Conservation (phyloP, 2,329 filamentous ascomycete species). For the Calonectria honghensis region DNA sequence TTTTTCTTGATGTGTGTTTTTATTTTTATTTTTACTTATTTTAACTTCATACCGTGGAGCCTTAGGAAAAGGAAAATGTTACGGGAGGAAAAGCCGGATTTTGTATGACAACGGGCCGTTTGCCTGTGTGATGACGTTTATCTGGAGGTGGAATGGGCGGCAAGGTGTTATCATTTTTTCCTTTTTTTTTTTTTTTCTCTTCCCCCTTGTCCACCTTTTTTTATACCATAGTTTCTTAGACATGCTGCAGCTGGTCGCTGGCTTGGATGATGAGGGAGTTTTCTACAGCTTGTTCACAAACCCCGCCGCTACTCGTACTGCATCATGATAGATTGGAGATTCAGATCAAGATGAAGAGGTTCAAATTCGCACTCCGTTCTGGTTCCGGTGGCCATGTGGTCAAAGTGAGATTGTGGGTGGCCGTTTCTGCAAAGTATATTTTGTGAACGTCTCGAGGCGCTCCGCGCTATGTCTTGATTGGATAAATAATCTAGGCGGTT, state of each 20-base stretch:
- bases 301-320: conserved; percentile 40
- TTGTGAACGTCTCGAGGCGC: background rate
- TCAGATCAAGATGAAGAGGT: conserved; percentile 37
- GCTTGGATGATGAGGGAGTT: conserved; percentile 32
- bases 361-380: background rate
- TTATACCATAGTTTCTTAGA: conserved; percentile 28
- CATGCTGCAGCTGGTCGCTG: conserved; percentile 20
- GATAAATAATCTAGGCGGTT: background rate
- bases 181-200: background rate
- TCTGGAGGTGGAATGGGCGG: conserved; percentile 9
- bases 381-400: background rate
- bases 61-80: conserved; percentile 13
- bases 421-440: conserved; percentile 9
- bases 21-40: conserved; percentile 5
- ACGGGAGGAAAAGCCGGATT: conserved; percentile 16
- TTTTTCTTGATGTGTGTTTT: conserved; percentile 14
- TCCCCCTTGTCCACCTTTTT: conserved; percentile 1
- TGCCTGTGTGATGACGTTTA: conserved; percentile 20
- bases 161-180: conserved; percentile 14
- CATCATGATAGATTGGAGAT: conserved; percentile 51
- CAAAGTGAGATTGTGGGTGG: background rate
- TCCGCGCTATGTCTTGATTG: background rate
- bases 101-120: conserved; percentile 21
- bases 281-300: conserved; percentile 41
- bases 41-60: conserved; percentile 15